A percentile compares a stretch with the other conserved stretches of the same genome.
Conservation (phyloP, 257 asterid species). For the Primulina eburnea region DNA sequence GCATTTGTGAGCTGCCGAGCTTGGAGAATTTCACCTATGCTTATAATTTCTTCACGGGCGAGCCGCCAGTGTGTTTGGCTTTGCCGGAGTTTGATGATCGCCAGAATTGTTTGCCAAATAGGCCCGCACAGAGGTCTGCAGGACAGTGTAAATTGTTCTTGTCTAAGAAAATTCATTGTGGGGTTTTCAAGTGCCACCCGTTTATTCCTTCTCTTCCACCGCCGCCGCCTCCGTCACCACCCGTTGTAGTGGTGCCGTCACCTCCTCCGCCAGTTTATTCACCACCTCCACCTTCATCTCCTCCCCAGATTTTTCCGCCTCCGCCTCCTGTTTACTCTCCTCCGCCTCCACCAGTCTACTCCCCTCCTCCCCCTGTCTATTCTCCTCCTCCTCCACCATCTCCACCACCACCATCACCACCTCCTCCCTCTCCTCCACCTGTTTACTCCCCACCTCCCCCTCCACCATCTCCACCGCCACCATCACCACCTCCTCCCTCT, state of each 20-base stretch:
- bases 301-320: constrained; percentile 23
- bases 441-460: too few relatives aligned
- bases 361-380: constrained; percentile 20
- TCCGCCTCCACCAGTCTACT: constrained; percentile 21
- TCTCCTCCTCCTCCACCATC: constrained; percentile 24
- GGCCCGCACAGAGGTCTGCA: constrained; percentile 61
- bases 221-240: constrained; percentile 54
- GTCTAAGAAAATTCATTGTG: constrained; percentile 63
- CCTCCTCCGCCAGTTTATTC: constrained; percentile 34
- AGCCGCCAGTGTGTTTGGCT: constrained; percentile 65
- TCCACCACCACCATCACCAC: constrained; percentile 18
- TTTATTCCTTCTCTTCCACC: constrained; percentile 64
- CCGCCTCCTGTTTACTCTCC: constrained; percentile 23
- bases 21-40: constrained; percentile 65
- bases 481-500: constrained; percentile 13
- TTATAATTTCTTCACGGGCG: constrained; percentile 74
- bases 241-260: constrained; percentile 32
- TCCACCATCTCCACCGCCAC: constrained; percentile 23
- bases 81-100: constrained; percentile 57
- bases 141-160: constrained; percentile 52
- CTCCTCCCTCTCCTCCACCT: constrained; percentile 12
- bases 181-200: constrained; percentile 66
- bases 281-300: neutral
- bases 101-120: constrained; percentile 59
- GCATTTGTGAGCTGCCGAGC: constrained; percentile 59